Conservation (phyloP, 1,284 basidiomycete genomes). For the Microbotryum silenes-acaulis region DNA sequence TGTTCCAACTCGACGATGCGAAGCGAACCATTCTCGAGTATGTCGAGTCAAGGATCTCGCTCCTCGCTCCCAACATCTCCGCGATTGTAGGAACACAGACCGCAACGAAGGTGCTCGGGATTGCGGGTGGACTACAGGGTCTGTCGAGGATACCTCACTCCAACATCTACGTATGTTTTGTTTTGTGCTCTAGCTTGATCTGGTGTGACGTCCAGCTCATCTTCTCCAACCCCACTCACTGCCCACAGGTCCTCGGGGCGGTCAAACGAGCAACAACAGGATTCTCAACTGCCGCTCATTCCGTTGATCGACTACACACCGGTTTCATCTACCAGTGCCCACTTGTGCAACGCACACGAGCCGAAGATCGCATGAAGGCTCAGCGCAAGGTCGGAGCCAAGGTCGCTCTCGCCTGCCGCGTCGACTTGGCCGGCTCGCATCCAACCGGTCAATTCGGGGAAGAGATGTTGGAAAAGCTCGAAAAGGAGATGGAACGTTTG, state of each 20-base stretch:
- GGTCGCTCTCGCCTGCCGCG: conserved; percentile 77
- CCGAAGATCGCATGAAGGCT: conserved; percentile 86
- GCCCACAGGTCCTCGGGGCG: conserved; percentile 76
- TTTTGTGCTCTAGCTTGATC: not conserved
- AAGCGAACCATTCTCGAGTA: conserved; percentile 94
- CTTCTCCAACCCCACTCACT: not conserved
- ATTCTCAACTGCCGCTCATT: conserved; percentile 62
- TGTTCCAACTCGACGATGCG: conserved; percentile 76
- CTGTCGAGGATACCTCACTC: conserved; percentile 91
- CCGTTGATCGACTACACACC: conserved; percentile 63
- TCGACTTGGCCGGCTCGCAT: conserved; percentile 74
- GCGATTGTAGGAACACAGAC: conserved; percentile 96
- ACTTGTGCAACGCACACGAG: conserved; percentile 71
- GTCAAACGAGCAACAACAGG: conserved; percentile 83
- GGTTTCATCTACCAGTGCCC: conserved; percentile 95
- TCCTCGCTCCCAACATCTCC: conserved; percentile 94
- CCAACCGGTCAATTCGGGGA: conserved; percentile 71
- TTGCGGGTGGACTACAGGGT: conserved; percentile 84
- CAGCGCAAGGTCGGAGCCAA: conserved; percentile 92
- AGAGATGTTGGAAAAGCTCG: conserved; percentile 71
- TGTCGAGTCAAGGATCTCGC: conserved; percentile 97
- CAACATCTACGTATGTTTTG: conserved; percentile 73
- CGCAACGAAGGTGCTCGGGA: conserved; percentile 94
- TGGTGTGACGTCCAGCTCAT: conserved; percentile 1
- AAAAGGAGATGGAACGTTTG: conserved; percentile 83